phyloP scores from a whole-genome alignment of 164 flowering plant genomes.

The Pachysandra terminalis region DNA sequence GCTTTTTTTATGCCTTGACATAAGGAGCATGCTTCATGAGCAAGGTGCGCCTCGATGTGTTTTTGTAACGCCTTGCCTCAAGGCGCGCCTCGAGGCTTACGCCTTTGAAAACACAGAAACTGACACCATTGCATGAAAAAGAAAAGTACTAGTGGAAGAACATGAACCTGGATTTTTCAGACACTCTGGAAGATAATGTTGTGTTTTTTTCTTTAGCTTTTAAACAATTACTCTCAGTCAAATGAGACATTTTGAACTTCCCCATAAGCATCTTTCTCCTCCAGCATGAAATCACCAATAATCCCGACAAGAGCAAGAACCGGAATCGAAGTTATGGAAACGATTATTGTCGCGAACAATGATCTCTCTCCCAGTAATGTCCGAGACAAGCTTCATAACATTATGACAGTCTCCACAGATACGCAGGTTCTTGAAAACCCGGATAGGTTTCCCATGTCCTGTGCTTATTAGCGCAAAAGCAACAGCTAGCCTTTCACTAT shows the following conservation, averaged over 20 bases:
- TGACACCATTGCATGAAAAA: no score
- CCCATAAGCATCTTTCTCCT: neutral
- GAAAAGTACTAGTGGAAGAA: neutral
- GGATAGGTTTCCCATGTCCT: conserved; percentile 21
- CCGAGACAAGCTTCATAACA: conserved; percentile 45
- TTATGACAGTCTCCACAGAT: conserved; percentile 49
- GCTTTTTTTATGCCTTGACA: no score
- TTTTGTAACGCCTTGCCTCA: no score
- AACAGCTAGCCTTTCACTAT: conserved; percentile 57
- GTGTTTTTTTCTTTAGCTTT: neutral
- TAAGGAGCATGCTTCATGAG: no score
- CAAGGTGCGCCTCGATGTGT: no score
- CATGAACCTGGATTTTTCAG: neutral
- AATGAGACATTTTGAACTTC: neutral
- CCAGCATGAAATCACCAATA: conserved; percentile 33
- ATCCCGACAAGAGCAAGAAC: conserved; percentile 49
- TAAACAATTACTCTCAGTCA: no score
- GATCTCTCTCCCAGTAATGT: conserved; percentile 32
- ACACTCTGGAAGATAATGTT: neutral
- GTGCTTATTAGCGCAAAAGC: conserved; percentile 43
- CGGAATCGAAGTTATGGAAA: conserved; percentile 50
- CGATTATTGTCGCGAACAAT: conserved; percentile 38
- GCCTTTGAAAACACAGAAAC: no score
- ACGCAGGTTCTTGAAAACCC: conserved; percentile 47
- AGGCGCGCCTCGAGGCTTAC: no score